phyloP scores from a whole-genome alignment of 2,329 filamentous ascomycete genomes.

The Fusarium mexicanum region DNA sequence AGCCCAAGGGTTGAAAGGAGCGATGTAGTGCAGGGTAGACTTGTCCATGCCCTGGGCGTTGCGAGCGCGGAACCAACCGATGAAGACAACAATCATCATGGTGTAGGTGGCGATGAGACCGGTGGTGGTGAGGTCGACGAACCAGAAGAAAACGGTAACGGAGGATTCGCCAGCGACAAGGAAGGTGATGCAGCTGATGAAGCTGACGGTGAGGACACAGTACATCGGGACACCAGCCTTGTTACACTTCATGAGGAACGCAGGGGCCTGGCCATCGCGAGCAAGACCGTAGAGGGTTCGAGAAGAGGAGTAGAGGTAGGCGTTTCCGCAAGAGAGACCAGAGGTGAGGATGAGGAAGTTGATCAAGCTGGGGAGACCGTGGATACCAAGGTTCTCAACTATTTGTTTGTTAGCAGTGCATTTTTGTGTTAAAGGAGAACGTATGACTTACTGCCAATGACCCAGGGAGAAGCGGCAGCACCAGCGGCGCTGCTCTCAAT shows the following conservation, averaged over 20 bases:
- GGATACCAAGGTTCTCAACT: slow-evolving; percentile 61
- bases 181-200: slow-evolving; percentile 61
- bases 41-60: slow-evolving; percentile 58
- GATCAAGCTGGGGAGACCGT: slow-evolving; percentile 62
- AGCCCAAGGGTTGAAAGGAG: slow-evolving; percentile 61
- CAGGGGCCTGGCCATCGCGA: slow-evolving; percentile 55
- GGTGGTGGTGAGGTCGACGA: slow-evolving; percentile 64
- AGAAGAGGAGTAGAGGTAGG: slow-evolving; percentile 59
- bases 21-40: slow-evolving; percentile 60
- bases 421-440: no score
- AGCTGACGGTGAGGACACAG: slow-evolving; percentile 59
- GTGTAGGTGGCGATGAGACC: slow-evolving; percentile 67
- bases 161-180: slow-evolving; percentile 58
- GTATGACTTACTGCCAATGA: slow-evolving; percentile 55
- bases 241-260: slow-evolving; percentile 65
- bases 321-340: slow-evolving; percentile 55
- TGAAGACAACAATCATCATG: slow-evolving; percentile 53
- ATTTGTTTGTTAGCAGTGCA: neutral
- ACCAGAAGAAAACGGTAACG: slow-evolving; percentile 61
- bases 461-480: slow-evolving; percentile 68
- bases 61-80: slow-evolving; percentile 59
- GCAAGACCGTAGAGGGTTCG: slow-evolving; percentile 60
- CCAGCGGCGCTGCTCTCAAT: slow-evolving; percentile 61
- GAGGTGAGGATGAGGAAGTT: slow-evolving; percentile 71
- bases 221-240: slow-evolving; percentile 67